Percentiles rank a stretch among this genome's conserved stretches.
phyloP scores from a whole-genome alignment of 805 yeast genomes.

The Nakazawaea molendinolei region DNA sequence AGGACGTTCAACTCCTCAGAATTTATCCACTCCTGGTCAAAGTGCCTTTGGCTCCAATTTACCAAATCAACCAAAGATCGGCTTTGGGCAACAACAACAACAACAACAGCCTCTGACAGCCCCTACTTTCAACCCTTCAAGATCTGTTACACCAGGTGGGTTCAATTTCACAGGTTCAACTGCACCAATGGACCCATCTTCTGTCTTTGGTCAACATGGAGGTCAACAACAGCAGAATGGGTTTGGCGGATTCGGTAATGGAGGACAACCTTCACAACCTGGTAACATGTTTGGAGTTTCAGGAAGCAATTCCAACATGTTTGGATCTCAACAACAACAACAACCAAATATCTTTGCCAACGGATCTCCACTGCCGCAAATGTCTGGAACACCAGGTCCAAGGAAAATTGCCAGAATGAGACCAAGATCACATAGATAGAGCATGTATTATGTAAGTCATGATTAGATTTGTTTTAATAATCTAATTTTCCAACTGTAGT shows the following conservation, averaged over 20 bases:
- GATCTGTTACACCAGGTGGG: slow-evolving; percentile 9
- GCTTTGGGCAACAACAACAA: slow-evolving; percentile 1
- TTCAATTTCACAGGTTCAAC: slow-evolving; percentile 1
- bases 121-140: slow-evolving; percentile 5
- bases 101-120: too few species aligned
- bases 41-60: slow-evolving; percentile 1
- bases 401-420: slow-evolving; percentile 8
- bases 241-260: background rate
- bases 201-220: slow-evolving; percentile 6
- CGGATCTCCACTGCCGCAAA: slow-evolving; percentile 1
- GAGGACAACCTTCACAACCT: background rate
- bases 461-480: too few species aligned
- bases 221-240: background rate
- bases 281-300: slow-evolving; percentile 5
- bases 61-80: slow-evolving; percentile 3
- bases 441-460: too few species aligned
- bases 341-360: slow-evolving; percentile 1
- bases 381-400: slow-evolving; percentile 8
- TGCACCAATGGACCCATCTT: slow-evolving; percentile 1
- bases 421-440: slow-evolving; percentile 10
- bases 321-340: slow-evolving; percentile 2
- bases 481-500: too few species aligned
- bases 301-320: background rate
- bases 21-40: too few species aligned
- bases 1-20: slow-evolving; percentile 1